These are phyloP conservation scores for Wickerhamiella kazuoi DNA, from an alignment of 805 yeast genomes.

Conservation along the genomic window DNA sequence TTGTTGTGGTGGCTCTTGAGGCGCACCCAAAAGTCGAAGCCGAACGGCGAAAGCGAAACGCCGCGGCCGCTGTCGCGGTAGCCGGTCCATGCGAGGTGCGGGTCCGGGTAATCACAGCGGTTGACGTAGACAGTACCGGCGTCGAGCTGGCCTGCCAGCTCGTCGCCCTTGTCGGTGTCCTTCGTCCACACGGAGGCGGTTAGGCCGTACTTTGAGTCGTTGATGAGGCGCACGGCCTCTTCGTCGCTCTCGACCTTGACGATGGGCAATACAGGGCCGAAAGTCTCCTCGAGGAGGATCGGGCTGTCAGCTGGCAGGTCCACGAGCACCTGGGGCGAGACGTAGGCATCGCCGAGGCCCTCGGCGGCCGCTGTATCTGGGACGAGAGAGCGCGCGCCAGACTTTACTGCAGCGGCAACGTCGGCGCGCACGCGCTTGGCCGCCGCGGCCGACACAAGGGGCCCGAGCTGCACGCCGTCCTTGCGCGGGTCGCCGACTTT, in stretches of 20 bases:
- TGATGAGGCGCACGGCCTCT: conserved; percentile 58
- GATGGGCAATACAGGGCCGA: conserved; percentile 74
- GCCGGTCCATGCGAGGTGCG: conserved; percentile 58
- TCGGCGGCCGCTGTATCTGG: conserved; percentile 40
- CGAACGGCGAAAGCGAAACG: conserved; percentile 49
- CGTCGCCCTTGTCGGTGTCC: conserved; percentile 50
- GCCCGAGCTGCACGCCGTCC: conserved; percentile 47
- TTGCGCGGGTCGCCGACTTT: conserved; percentile 72
- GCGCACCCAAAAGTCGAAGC: conserved; percentile 28
- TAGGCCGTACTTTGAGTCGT: conserved; percentile 63
- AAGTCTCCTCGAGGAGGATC: conserved; percentile 67
- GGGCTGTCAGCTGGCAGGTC: conserved; percentile 51
- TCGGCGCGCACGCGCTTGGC: conserved; percentile 30
- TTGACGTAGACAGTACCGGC: conserved; percentile 53
- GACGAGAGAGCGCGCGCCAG: conserved; percentile 33
- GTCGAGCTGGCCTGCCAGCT: conserved; percentile 36
- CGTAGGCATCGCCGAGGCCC: conserved; percentile 54
- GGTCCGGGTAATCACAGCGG: conserved; percentile 46
- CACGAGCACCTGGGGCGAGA: conserved; percentile 64
- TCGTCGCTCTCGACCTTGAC: conserved; percentile 55
- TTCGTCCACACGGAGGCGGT: conserved; percentile 78
- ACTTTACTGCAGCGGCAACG: conserved; percentile 30
- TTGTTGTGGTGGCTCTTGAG: conserved; percentile 22
- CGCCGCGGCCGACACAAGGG: conserved; percentile 36
- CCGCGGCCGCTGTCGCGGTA: conserved; percentile 58